A percentile compares a stretch with the other conserved stretches of the same genome.
phyloP scores from a whole-genome alignment of 2,329 filamentous ascomycete genomes.

The Zymoseptoria tritici region DNA sequence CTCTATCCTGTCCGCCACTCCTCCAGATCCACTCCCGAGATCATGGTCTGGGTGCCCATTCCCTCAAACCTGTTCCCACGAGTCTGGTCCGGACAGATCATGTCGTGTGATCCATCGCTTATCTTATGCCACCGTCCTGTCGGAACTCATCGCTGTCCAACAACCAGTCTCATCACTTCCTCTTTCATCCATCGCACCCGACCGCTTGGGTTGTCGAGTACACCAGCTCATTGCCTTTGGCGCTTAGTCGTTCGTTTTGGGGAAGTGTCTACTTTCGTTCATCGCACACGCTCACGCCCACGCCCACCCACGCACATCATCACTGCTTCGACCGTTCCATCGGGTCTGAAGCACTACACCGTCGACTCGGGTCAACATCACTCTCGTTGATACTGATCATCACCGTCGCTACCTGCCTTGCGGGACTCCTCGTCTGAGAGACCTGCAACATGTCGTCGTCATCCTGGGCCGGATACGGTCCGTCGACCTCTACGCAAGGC shows the following conservation, averaged over 20 bases:
- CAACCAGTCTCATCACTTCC: background rate
- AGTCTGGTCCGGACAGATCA: slow-evolving; percentile 21
- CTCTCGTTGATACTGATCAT: background rate
- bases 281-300: background rate
- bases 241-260: background rate
- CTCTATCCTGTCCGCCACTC: background rate
- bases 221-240: background rate
- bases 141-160: background rate
- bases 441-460: slow-evolving; percentile 20
- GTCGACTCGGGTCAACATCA: background rate
- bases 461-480: slow-evolving; percentile 23
- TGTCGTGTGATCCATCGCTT: slow-evolving; percentile 26
- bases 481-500: slow-evolving; percentile 16
- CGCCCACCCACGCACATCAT: background rate
- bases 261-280: background rate
- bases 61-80: slow-evolving; percentile 9
- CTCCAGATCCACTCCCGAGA: background rate
- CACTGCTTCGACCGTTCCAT: slow-evolving; percentile 4
- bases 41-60: background rate
- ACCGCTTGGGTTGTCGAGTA: background rate
- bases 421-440: background rate
- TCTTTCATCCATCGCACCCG: background rate
- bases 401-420: background rate
- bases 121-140: slow-evolving; percentile 10
- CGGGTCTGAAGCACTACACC: slow-evolving; percentile 2